Base-by-base conservation (phyloP, 139 green algal species). In the Chlamydomonas applanata region DNA sequence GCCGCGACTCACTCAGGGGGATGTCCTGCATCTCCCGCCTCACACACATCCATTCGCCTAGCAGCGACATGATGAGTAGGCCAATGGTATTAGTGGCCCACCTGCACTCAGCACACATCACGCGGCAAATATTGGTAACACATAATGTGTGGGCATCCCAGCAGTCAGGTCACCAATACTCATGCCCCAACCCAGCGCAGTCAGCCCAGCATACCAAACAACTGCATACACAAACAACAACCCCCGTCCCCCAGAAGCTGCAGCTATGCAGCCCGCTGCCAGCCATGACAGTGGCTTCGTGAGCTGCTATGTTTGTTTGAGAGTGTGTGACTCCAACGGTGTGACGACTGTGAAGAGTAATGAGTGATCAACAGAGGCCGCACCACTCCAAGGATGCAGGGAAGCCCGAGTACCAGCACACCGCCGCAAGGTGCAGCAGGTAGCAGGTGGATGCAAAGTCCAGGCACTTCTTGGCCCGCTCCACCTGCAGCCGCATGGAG, bases 391-490 rank as follows among this genome's bases (percentile, higher is more conserved):
- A 25, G 25, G 76, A 82, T 33, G 70, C 59, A 14, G 94, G 94
- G 36, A 94, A 88, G 13, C 89, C 90, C 17, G 63, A 78, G 64
- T 85, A 91, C 9, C 52, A 53, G 9, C 79, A 87, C 24, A 82
- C 87, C 25, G 83, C 74, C 0, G 90, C 44, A 1, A 94, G 57
- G 74, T 98, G 94, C 22, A 98, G 69, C 34, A 95, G 53, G 80
- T 96, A 95, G 5, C 83, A 59, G 0, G 95, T 98, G 17, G 82
- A 85, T 9, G 87, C 83, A 79, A 98, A 98, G 74, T 98, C 94
- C 14, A 98, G 78, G 71, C 94, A 98, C 79, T 98, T 98, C 74
- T 98, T 98, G 2, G 94, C 89, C 0, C 94, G 83, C 79, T 97
- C 87, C 2, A 98, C 91, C 83, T 94, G 82, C 74, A 35, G 7